Evolutionary conservation across 176 grass and related monocot species (phyloP).

Genomic region (Aegilops longissima): DNA sequence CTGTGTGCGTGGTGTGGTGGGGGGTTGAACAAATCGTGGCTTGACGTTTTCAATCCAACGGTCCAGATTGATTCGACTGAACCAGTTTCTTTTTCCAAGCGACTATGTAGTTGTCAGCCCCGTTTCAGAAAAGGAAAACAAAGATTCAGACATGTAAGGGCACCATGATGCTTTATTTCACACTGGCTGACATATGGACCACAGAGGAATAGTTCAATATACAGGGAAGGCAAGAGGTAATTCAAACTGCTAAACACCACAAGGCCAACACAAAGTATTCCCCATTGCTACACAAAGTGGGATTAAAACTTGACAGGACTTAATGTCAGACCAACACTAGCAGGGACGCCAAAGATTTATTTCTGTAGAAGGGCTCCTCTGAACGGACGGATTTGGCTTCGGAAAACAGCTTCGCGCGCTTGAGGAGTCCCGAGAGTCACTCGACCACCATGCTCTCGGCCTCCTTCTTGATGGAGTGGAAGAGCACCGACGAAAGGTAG

Average conservation of each 20-base stretch:
- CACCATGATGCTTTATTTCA: slow-evolving; percentile 33
- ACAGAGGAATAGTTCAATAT: neutral
- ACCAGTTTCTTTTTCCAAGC: too few relatives aligned
- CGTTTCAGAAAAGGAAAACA: neutral
- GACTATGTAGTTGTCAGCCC: too few relatives aligned
- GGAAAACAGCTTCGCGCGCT: neutral
- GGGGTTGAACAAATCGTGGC: too few relatives aligned
- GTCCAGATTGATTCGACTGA: too few relatives aligned
- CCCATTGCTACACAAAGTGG: slow-evolving; percentile 14
- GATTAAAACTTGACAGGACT: neutral
- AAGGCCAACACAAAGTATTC: neutral
- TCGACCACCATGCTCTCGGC: slow-evolving; percentile 67
- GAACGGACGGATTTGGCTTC: neutral
- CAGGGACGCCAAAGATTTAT: slow-evolving; percentile 4
- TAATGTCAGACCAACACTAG: neutral
- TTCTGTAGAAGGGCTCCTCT: neutral
- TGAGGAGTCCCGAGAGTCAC: slow-evolving; percentile 10
- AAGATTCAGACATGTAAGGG: neutral
- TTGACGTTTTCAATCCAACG: too few relatives aligned
- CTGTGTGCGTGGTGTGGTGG: too few relatives aligned
- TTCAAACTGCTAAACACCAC: slow-evolving; percentile 9
- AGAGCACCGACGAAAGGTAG: slow-evolving; percentile 64
- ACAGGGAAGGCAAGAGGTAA: neutral
- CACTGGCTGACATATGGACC: neutral
- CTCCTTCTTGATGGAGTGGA: slow-evolving; percentile 62